Percentiles rank a stretch among this genome's conserved stretches.
Evolutionary conservation across 192 early-diverging fungal species (phyloP).

Genomic region (Allomyces arbusculus): DNA sequence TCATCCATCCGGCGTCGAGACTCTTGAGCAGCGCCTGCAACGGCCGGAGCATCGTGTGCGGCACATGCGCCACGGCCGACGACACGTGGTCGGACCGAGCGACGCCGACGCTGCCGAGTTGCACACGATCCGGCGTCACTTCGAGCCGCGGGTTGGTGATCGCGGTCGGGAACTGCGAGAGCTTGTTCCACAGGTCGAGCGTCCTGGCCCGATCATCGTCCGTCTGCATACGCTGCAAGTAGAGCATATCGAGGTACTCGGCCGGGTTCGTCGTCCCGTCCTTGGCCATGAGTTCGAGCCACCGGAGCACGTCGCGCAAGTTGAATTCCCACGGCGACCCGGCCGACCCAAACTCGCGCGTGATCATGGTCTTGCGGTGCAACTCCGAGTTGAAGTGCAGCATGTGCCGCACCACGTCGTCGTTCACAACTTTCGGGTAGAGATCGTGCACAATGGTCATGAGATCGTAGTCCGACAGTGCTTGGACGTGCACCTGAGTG

Average conservation of each 20-base stretch:
- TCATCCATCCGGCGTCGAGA: conserved; percentile 77
- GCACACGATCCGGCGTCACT: conserved; percentile 24
- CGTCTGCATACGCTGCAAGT: conserved; percentile 75
- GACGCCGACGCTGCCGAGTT: conserved; percentile 41
- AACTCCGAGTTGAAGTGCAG: conserved; percentile 68
- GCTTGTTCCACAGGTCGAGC: conserved; percentile 24
- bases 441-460: conserved; percentile 42
- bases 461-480: conserved; percentile 57
- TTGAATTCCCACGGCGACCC: conserved; percentile 98
- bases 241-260: conserved; percentile 61
- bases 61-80: conserved; percentile 26
- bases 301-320: conserved; percentile 85
- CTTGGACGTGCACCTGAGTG: conserved; percentile 82
- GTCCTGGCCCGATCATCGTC: conserved; percentile 45
- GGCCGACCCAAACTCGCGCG: conserved; percentile 44
- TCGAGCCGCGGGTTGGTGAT: conserved; percentile 10
- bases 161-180: conserved; percentile 18
- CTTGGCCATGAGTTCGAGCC: conserved; percentile 63
- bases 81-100: conserved; percentile 17
- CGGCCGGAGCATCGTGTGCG: conserved; percentile 40
- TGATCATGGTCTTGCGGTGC: conserved; percentile 64
- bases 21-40: conserved; percentile 68
- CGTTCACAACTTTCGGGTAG: conserved; percentile 26
- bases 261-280: conserved; percentile 28
- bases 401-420: conserved; percentile 27